Percentiles rank a stretch among this genome's conserved stretches.
Conservation (phyloP, 441 rosid genomes). For the Manihot esculenta region DNA sequence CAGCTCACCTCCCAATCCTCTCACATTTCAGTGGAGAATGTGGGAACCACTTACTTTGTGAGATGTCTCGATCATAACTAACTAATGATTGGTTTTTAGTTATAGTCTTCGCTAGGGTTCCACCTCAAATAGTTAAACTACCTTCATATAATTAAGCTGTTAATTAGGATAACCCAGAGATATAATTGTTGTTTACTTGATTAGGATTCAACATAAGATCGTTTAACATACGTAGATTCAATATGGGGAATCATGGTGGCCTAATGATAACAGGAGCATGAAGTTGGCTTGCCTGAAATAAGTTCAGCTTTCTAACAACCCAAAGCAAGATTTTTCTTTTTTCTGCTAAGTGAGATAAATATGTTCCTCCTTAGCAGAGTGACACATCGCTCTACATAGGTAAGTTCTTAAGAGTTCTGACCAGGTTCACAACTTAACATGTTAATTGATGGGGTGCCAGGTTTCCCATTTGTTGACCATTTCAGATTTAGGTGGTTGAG, state of each 20-base stretch:
- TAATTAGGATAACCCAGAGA: neutral
- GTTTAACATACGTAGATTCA: no score
- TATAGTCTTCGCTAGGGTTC: neutral
- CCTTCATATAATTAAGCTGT: neutral
- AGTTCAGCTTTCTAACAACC: neutral
- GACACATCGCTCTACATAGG: neutral
- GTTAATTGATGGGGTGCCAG: neutral
- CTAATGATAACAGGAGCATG: neutral
- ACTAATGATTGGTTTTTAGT: neutral
- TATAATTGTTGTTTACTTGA: neutral
- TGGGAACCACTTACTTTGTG: neutral
- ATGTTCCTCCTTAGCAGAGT: neutral
- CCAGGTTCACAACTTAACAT: neutral
- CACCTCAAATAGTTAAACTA: neutral
- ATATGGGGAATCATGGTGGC: neutral
- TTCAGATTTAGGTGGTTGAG: no score
- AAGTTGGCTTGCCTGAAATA: neutral
- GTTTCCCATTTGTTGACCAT: neutral
- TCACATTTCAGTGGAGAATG: neutral
- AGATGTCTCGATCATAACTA: neutral
- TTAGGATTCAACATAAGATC: neutral
- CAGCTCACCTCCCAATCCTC: neutral
- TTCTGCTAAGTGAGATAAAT: neutral
- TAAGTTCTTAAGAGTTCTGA: neutral
- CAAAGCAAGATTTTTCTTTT: neutral